Conservation (phyloP, 768 basidiomycete species). For the Suillus americanus region DNA sequence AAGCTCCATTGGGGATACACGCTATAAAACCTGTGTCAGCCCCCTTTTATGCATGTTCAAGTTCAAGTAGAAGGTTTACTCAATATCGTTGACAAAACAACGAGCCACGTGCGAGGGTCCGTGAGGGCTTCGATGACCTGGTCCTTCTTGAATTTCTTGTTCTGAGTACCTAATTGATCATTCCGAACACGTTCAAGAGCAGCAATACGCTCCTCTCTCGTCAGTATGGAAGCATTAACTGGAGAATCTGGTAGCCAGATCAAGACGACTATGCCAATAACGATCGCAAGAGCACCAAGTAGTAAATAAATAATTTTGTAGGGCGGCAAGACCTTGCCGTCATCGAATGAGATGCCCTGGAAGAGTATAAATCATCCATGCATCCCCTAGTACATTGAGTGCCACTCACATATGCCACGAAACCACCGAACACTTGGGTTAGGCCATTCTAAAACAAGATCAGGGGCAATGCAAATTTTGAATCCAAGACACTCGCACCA, state of each 20-base stretch:
- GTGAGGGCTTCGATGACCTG: constrained; percentile 56
- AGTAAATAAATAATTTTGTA: constrained; percentile 65
- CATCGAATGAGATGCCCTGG: constrained; percentile 57
- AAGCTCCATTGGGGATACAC: constrained; percentile 63
- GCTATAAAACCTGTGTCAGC: constrained; percentile 35
- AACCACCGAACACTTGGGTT: constrained; percentile 60
- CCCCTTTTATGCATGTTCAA: neutral
- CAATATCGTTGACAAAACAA: constrained; percentile 56
- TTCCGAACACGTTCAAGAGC: constrained; percentile 66
- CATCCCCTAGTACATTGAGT: neutral
- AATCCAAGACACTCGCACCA: constrained; percentile 37
- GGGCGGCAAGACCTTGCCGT: constrained; percentile 46
- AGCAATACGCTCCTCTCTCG: constrained; percentile 58
- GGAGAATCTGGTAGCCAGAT: constrained; percentile 68
- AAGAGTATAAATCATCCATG: neutral
- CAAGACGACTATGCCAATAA: constrained; percentile 55
- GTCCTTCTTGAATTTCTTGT: constrained; percentile 57
- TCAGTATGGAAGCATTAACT: constrained; percentile 55
- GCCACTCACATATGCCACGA: constrained; percentile 54
- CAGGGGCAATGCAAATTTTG: neutral
- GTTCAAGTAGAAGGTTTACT: constrained; percentile 36
- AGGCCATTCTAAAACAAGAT: constrained; percentile 47
- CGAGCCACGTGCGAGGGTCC: constrained; percentile 62
- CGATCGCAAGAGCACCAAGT: constrained; percentile 58
- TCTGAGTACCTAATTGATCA: constrained; percentile 63